phyloP scores from a whole-genome alignment of 1,284 basidiomycete genomes.

The Veloboletus limbatus region DNA sequence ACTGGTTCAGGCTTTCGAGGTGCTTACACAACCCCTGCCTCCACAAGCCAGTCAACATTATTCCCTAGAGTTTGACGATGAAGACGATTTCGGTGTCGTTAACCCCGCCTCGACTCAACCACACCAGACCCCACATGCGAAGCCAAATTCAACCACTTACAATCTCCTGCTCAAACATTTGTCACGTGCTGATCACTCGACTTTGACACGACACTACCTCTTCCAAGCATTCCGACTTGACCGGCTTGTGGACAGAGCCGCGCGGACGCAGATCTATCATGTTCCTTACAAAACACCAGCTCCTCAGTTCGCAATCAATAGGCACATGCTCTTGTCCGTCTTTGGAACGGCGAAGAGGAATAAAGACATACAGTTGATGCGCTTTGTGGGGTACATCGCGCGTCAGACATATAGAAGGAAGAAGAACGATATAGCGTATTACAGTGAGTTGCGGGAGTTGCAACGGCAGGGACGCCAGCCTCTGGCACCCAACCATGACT shows the following conservation, averaged over 20 bases:
- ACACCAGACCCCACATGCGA: conserved; percentile 45
- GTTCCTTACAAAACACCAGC: conserved; percentile 38
- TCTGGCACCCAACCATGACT: conserved; percentile 23
- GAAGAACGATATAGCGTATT: conserved; percentile 44
- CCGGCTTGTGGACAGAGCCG: conserved; percentile 33
- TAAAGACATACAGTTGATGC: conserved; percentile 53
- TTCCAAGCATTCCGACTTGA: conserved; percentile 57
- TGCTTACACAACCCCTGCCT: conserved; percentile 67
- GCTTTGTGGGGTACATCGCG: conserved; percentile 52
- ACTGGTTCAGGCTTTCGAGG: conserved; percentile 71
- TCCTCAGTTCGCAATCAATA: conserved; percentile 53
- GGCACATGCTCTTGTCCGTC: conserved; percentile 52
- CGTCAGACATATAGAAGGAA: conserved; percentile 45
- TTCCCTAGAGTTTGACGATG: conserved; percentile 56
- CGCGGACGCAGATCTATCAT: conserved; percentile 29
- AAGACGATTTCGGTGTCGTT: conserved; percentile 58
- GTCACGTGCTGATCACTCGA: conserved; percentile 43
- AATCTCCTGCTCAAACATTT: conserved; percentile 57
- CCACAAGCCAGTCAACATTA: conserved; percentile 42
- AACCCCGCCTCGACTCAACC: conserved; percentile 40
- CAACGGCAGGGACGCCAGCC: conserved; percentile 24
- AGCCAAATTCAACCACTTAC: conserved; percentile 71
- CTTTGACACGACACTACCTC: conserved; percentile 67
- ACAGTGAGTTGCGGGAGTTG: conserved; percentile 31
- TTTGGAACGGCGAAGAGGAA: conserved; percentile 54